Evolutionary conservation across 179 eudicot species (phyloP).

Genomic region (Pouteria campechiana): DNA sequence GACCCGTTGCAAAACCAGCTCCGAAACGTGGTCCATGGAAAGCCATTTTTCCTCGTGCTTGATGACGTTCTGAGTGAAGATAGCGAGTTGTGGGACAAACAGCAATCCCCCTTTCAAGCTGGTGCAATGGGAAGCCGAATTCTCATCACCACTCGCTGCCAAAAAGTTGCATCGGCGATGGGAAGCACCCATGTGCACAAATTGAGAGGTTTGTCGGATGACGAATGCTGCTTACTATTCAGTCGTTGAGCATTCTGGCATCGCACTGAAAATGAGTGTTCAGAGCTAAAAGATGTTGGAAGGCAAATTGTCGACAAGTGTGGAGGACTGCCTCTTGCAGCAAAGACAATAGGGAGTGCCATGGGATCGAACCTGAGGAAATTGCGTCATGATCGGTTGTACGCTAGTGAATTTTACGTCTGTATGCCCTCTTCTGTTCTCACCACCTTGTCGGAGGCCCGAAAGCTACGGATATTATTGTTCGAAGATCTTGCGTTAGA

Average conservation of each 20-base stretch:
- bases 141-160: slow-evolving; percentile 19
- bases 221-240: slow-evolving; percentile 11
- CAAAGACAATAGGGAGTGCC: slow-evolving; percentile 11
- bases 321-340: slow-evolving; percentile 12
- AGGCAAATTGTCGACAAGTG: slow-evolving; percentile 12
- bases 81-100: slow-evolving; percentile 7
- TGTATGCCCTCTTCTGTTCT: no score
- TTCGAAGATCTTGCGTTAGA: no score
- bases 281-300: slow-evolving; percentile 5
- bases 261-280: not conserved
- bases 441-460: no score
- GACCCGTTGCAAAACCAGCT: slow-evolving; percentile 12
- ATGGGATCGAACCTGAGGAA: no score
- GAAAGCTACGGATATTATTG: no score
- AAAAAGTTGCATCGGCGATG: slow-evolving; percentile 11
- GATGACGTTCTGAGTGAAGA: slow-evolving; percentile 27
- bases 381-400: no score
- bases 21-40: slow-evolving; percentile 7
- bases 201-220: slow-evolving; percentile 10
- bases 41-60: slow-evolving; percentile 16
- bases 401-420: no score
- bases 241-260: slow-evolving; percentile 7
- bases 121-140: slow-evolving; percentile 14
- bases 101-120: slow-evolving; percentile 7
- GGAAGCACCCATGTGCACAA: not conserved